A percentile compares a stretch with the other conserved stretches of the same genome.
phyloP scores from a whole-genome alignment of 2,329 filamentous ascomycete genomes.

The Bertia moriformis region DNA sequence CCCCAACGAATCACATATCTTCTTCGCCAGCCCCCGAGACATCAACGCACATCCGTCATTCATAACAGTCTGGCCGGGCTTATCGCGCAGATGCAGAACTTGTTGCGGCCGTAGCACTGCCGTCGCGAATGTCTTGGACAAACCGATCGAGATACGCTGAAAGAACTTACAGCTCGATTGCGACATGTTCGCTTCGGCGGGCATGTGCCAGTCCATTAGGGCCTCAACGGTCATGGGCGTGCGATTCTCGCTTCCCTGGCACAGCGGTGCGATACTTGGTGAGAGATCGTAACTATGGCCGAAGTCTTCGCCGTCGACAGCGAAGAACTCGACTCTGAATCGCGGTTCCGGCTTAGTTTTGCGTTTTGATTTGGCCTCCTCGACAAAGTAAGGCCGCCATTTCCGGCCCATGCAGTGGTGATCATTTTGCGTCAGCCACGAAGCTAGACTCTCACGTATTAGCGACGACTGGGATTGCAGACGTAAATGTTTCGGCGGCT shows the following conservation, averaged over 20 bases:
- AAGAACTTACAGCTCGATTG: constrained; percentile 27
- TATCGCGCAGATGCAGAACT: constrained; percentile 16
- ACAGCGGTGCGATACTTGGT: neutral
- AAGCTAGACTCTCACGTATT: constrained; percentile 15
- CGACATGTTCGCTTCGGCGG: constrained; percentile 13
- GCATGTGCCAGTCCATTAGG: constrained; percentile 29
- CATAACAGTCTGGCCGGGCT: constrained; percentile 17
- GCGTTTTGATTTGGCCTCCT: constrained; percentile 17
- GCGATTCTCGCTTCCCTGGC: constrained; percentile 9
- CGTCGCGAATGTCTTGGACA: constrained; percentile 25
- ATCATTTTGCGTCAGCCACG: constrained; percentile 20
- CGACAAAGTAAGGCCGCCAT: constrained; percentile 26
- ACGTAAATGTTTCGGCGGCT: constrained; percentile 10
- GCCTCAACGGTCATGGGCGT: constrained; percentile 19
- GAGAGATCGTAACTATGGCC: neutral
- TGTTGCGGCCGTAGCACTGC: constrained; percentile 17
- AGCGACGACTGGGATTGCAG: constrained; percentile 9
- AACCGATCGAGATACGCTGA: constrained; percentile 21
- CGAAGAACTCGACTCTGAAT: constrained; percentile 22
- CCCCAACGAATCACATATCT: constrained; percentile 26
- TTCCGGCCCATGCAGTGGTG: constrained; percentile 22
- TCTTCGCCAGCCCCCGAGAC: constrained; percentile 29
- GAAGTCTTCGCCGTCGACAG: constrained; percentile 24
- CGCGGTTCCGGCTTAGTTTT: constrained; percentile 13
- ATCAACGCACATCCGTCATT: constrained; percentile 38